These are phyloP conservation scores for Globisporangium heterothallicum DNA, from an alignment of 352 stramenopile species.

Conservation along the genomic window DNA sequence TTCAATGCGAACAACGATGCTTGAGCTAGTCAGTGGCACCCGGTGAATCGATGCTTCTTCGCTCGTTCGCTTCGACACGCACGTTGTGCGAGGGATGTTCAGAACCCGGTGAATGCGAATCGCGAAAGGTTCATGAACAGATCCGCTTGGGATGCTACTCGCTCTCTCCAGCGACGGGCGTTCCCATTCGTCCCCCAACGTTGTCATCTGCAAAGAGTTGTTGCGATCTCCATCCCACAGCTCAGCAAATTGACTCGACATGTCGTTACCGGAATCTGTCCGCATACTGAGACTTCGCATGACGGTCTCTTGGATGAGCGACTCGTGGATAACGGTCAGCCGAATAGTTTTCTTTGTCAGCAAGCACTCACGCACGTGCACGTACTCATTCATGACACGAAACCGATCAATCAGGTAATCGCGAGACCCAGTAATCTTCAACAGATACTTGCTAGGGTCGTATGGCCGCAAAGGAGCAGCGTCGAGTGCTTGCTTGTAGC, in stretches of 20 bases:
- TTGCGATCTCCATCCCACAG: slow-evolving; percentile 48
- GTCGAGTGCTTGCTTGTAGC: slow-evolving; percentile 77
- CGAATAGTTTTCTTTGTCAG: slow-evolving; percentile 84
- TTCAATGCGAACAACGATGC: slow-evolving; percentile 69
- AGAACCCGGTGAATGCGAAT: slow-evolving; percentile 74
- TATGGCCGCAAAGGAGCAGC: slow-evolving; percentile 70
- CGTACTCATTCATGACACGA: slow-evolving; percentile 84
- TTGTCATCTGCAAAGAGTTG: slow-evolving; percentile 68
- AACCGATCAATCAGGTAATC: slow-evolving; percentile 85
- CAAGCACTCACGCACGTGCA: slow-evolving; percentile 81
- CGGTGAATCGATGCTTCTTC: slow-evolving; percentile 53
- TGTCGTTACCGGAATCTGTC: slow-evolving; percentile 26
- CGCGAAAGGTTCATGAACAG: slow-evolving; percentile 58
- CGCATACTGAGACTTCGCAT: slow-evolving; percentile 76
- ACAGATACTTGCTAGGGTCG: slow-evolving; percentile 72
- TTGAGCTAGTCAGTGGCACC: slow-evolving; percentile 50
- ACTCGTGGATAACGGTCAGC: slow-evolving; percentile 82
- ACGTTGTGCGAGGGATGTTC: slow-evolving; percentile 78
- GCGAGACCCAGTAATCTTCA: slow-evolving; percentile 83
- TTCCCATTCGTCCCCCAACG: slow-evolving; percentile 65
- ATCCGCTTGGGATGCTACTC: slow-evolving; percentile 38
- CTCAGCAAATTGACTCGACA: slow-evolving; percentile 59
- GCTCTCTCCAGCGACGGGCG: slow-evolving; percentile 29
- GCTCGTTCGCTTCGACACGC: slow-evolving; percentile 54
- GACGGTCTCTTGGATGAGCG: slow-evolving; percentile 76